Evolutionary conservation across 1,284 basidiomycete species (phyloP), one percentile per base, ranked within the genome.

Genomic region (Sporisorium scitamineum): DNA sequence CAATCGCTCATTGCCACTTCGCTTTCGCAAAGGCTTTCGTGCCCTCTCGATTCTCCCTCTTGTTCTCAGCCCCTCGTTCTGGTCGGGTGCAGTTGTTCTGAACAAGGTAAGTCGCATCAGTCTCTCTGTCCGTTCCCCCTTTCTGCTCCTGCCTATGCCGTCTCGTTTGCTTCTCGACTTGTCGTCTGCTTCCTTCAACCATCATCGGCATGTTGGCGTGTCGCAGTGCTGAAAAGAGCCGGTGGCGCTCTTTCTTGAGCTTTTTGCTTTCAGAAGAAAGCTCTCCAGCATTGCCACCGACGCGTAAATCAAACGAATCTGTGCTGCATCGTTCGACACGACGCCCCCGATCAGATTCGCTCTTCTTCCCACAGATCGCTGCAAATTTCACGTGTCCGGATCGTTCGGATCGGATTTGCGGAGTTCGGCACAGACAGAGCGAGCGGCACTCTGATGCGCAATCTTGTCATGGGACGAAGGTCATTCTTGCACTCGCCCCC

Each of bases 381-480:
- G 47, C 47, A 22, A 18, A 51, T 42, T 32, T 29, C 47, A 52
- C 54, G 39, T 61, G 60, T 42, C 20, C 39, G 39, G 39, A 20
- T 18, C 24, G 44, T 5, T 52, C 34, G 32, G 51, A 52, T 52
- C 51, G 31, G 20, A 14, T 22, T 24, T 29, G 32, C 52, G 18
- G 26, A 24, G 22, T 37, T 37, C 51, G 41, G 26, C 24, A n/a
- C 41, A 5, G n/a, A n/a, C n/a, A n/a, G 14, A 8, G 3, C 5
- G 13, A 34, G 34, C 11, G 34, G 34, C 34, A 6, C 53, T 29
- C 32, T 11, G n/a, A 50, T 67, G 64, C 54, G 53, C 54, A 37
- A 67, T 67, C 54, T 27, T 61, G 58, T 67, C 64, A 67, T 67
- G 45, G n/a, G 50, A n/a, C 37, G 5, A 37, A 37, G 13, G 34